Conservation (phyloP, 176 grass and related monocot species). For the Themeda triandra region DNA sequence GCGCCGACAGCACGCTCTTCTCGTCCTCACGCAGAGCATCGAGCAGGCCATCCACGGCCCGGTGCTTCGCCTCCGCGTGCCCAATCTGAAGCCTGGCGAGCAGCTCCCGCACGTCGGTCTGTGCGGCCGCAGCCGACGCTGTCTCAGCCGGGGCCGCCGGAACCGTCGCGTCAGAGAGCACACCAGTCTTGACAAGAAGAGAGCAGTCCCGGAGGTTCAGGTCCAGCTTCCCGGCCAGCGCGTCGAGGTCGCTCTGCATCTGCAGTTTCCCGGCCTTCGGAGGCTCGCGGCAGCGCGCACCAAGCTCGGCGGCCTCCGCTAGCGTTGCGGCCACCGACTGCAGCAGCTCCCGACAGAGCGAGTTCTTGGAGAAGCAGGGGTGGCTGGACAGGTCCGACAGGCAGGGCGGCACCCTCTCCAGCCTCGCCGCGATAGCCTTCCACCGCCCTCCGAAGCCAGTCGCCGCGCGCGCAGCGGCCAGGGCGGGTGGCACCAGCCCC, state of each 20-base stretch:
- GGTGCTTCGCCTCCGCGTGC: conserved; percentile 83
- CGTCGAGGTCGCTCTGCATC: conserved; percentile 96
- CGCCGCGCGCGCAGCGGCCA: conserved; percentile 38
- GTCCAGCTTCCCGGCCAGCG: conserved; percentile 79
- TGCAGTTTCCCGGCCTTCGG: conserved; percentile 61
- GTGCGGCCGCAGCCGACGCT: neutral
- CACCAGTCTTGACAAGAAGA: conserved; percentile 89
- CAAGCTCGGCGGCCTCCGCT: conserved; percentile 55
- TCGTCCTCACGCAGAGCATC: conserved; percentile 79
- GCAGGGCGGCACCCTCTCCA: conserved; percentile 60
- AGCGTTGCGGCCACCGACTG: conserved; percentile 71
- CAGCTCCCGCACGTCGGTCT: conserved; percentile 70
- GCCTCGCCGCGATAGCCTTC: conserved; percentile 72
- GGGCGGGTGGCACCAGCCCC: conserved; percentile 44
- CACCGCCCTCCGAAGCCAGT: conserved; percentile 59
- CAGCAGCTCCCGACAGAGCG: conserved; percentile 74
- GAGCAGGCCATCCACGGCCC: conserved; percentile 70
- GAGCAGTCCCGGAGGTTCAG: conserved; percentile 84
- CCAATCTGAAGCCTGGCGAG: conserved; percentile 90
- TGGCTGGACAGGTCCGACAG: conserved; percentile 92
- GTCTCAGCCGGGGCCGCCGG: conserved; percentile 17
- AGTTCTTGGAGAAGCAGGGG: conserved; percentile 87
- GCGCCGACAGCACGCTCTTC: conserved; percentile 69
- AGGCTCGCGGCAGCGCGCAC: conserved; percentile 39
- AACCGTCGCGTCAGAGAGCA: conserved; percentile 58